These are phyloP conservation scores for Pseudozyma pruni DNA, from an alignment of 1,284 basidiomycete genomes.

Conservation along the genomic window DNA sequence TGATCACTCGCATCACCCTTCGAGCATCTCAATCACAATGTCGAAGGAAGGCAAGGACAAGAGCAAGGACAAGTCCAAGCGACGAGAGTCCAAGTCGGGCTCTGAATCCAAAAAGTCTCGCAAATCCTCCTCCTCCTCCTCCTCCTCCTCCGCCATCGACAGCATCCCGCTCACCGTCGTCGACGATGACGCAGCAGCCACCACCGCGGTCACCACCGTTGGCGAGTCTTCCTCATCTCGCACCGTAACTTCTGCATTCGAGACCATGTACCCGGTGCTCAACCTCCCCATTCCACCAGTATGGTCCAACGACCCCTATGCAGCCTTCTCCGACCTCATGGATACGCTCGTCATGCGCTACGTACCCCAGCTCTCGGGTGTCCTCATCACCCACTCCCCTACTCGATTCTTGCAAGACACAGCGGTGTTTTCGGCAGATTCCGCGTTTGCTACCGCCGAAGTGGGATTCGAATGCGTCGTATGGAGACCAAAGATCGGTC, in stretches of 20 bases:
- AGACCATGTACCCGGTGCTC: conserved; percentile 52
- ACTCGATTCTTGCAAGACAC: conserved; percentile 77
- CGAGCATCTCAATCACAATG: too few species aligned
- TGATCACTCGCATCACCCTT: neutral
- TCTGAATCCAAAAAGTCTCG: conserved; percentile 26
- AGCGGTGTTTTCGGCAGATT: conserved; percentile 82
- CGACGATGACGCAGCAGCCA: conserved; percentile 3
- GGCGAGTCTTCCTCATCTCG: neutral
- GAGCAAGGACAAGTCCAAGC: conserved; percentile 37
- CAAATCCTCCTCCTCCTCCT: conserved; percentile 29
- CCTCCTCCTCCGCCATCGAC: too few species aligned
- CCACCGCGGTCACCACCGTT: neutral
- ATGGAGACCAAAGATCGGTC: conserved; percentile 88
- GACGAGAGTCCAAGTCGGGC: conserved; percentile 20
- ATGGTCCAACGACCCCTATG: conserved; percentile 42
- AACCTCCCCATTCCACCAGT: conserved; percentile 62
- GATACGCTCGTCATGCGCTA: conserved; percentile 72
- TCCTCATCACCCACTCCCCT: conserved; percentile 86
- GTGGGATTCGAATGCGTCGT: conserved; percentile 84
- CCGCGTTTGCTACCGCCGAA: conserved; percentile 82
- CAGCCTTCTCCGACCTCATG: conserved; percentile 60
- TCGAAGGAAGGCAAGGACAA: conserved; percentile 45
- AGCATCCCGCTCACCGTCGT: conserved; percentile 7
- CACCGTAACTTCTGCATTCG: conserved; percentile 49
- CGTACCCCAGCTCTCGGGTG: conserved; percentile 84